Base-by-base conservation (phyloP, 257 asterid species). In the Plectranthus barbatus region DNA sequence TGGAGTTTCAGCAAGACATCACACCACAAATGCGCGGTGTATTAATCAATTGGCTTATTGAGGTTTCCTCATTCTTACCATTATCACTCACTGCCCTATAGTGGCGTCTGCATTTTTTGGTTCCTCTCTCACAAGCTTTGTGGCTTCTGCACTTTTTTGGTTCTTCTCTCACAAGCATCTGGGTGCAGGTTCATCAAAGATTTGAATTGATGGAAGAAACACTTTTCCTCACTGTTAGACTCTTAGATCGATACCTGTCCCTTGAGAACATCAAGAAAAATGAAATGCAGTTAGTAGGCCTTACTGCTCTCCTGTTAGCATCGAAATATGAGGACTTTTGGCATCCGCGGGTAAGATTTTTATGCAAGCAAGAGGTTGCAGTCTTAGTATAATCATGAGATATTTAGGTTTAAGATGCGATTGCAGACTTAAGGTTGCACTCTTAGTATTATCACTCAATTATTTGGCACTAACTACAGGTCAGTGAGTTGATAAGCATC, bases 301-400 rank as follows among this genome's bases (percentile, higher is more conserved):
- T 92, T 66, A 87, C 99, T 69, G 83, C 96, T 72, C 95, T 92
- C 53, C 72, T 92, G 47, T 78, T 92, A 80, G 99, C 99, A 31
- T 92, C 99, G 24, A 92, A 92, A 69, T 92, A 92, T 70, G 99
- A 92, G 69, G 99, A 92, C 77, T 89, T 85, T 71, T 92, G 96
- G 91, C 96, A 86, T 74, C 99, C 96, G n/a, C 83, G 82, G 90
- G 96, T 92, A 86, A 74, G 62, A 60, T 65, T 61, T 56, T 60
- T 46, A 7, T 4, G n/a, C n/a, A n/a, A n/a, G n/a, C n/a, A n/a
- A n/a, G n/a, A n/a, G 71, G 23, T 46, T 40, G 48, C 31, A 45
- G 40, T 34, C n/a, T 41, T 37, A 10, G 8, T 19, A n/a, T 11
- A 42, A 62, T 31, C 39, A 40, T n/a, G n/a, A n/a, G n/a, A n/a